A percentile compares a stretch with the other conserved stretches of the same genome.
Evolutionary conservation across 1,139 yeast species (phyloP).

Genomic region (Pneumocystis sp.): DNA sequence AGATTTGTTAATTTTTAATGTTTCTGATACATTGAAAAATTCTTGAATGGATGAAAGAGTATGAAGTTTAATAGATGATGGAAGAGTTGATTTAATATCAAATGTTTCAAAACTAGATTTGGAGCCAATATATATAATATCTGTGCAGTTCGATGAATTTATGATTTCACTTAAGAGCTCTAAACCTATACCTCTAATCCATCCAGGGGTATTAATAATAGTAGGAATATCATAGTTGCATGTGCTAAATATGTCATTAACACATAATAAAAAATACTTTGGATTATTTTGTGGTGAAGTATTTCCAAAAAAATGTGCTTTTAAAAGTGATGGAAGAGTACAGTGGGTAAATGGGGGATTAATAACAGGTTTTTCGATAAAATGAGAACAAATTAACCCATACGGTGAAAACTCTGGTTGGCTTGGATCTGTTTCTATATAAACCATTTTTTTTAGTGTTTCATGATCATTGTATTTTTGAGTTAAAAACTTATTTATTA

Average conservation of each 20-base stretch:
- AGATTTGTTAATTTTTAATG: constrained; percentile 18
- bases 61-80: background rate
- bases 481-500: constrained; percentile 33
- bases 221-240: constrained; percentile 20
- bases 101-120: constrained; percentile 7
- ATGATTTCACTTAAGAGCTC: constrained; percentile 44
- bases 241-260: constrained; percentile 30
- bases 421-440: constrained; percentile 80
- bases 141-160: constrained; percentile 8
- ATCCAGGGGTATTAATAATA: constrained; percentile 75
- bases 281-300: constrained; percentile 63
- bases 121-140: constrained; percentile 11
- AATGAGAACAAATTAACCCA: constrained; percentile 38
- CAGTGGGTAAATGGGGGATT: constrained; percentile 25
- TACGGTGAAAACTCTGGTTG: constrained; percentile 72
- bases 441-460: constrained; percentile 22
- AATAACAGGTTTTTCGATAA: constrained; percentile 21
- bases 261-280: constrained; percentile 34
- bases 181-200: constrained; percentile 83
- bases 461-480: constrained; percentile 5
- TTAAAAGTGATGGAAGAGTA: constrained; percentile 18
- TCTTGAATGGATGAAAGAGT: background rate
- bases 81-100: constrained; percentile 2
- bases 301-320: constrained; percentile 50
- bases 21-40: background rate